A percentile compares a stretch with the other conserved stretches of the same genome.
Conservation (phyloP, 2,329 filamentous ascomycete genomes). For the Pseudogymnoascus sp. region DNA sequence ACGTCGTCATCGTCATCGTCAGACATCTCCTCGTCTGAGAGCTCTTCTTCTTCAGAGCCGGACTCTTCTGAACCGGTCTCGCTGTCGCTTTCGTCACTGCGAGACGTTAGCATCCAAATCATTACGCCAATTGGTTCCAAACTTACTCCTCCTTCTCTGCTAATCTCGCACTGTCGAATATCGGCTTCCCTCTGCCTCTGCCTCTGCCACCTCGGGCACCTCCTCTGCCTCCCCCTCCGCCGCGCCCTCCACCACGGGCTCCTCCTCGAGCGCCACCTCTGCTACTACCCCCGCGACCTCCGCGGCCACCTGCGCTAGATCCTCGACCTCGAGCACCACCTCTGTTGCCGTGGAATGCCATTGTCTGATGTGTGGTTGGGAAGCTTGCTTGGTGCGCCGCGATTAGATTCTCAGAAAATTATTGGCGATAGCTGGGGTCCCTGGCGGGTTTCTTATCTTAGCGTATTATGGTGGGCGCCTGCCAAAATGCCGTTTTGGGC, state of each 20-base stretch:
- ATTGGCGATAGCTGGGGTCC: slow-evolving; percentile 9
- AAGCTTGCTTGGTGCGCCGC: slow-evolving; percentile 4
- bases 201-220: slow-evolving; percentile 24
- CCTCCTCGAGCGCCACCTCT: slow-evolving; percentile 21
- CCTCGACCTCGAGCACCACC: slow-evolving; percentile 21
- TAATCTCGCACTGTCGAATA: slow-evolving; percentile 41
- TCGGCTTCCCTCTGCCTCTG: slow-evolving; percentile 30
- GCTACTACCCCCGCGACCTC: slow-evolving; percentile 21
- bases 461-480: neutral
- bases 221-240: slow-evolving; percentile 25
- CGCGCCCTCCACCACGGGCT: slow-evolving; percentile 27
- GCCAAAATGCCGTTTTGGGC: neutral
- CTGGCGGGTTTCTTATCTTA: slow-evolving; percentile 2
- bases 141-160: slow-evolving; percentile 36
- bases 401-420: slow-evolving; percentile 12
- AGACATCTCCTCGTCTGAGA: slow-evolving; percentile 39
- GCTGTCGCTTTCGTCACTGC: slow-evolving; percentile 23
- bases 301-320: slow-evolving; percentile 19
- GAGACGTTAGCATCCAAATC: slow-evolving; percentile 13
- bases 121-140: neutral
- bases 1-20: slow-evolving; percentile 38
- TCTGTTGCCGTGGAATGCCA: slow-evolving; percentile 21
- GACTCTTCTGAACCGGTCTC: slow-evolving; percentile 33
- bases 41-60: slow-evolving; percentile 32
- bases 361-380: neutral